Percentiles rank a stretch among this genome's conserved stretches.
phyloP scores from a whole-genome alignment of 106 monocot species.

The Dendrobium catenatum region DNA sequence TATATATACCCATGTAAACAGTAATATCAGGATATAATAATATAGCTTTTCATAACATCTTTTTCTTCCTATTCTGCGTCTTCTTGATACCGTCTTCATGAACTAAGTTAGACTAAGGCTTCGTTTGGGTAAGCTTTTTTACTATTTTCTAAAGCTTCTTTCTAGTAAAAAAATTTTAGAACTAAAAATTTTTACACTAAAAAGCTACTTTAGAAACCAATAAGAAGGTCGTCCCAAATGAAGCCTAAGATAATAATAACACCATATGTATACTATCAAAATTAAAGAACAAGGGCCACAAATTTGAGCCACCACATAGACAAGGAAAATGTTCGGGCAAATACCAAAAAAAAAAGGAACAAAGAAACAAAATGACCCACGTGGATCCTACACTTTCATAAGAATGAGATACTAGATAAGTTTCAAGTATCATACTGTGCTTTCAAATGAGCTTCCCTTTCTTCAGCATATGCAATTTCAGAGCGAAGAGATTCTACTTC shows the following conservation, averaged over 20 bases:
- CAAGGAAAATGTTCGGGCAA: background rate
- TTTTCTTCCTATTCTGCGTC: too few species aligned
- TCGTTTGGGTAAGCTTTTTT: too few species aligned
- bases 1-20: too few species aligned
- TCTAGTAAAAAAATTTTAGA: too few species aligned
- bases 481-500: constrained; percentile 74
- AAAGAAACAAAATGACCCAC: background rate
- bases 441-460: constrained; percentile 77
- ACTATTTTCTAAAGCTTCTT: too few species aligned
- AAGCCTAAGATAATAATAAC: background rate
- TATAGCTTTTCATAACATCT: too few species aligned
- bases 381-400: background rate
- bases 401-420: background rate
- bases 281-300: background rate
- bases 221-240: too few species aligned
- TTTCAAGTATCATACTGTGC: constrained; percentile 34
- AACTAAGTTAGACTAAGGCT: too few species aligned
- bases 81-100: too few species aligned
- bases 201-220: too few species aligned
- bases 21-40: too few species aligned
- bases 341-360: background rate
- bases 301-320: background rate
- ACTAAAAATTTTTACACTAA: too few species aligned
- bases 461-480: constrained; percentile 78
- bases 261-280: background rate